Evolutionary conservation across 2,329 filamentous ascomycete genomes (phyloP).

Genomic region (Microascus cirrosus): DNA sequence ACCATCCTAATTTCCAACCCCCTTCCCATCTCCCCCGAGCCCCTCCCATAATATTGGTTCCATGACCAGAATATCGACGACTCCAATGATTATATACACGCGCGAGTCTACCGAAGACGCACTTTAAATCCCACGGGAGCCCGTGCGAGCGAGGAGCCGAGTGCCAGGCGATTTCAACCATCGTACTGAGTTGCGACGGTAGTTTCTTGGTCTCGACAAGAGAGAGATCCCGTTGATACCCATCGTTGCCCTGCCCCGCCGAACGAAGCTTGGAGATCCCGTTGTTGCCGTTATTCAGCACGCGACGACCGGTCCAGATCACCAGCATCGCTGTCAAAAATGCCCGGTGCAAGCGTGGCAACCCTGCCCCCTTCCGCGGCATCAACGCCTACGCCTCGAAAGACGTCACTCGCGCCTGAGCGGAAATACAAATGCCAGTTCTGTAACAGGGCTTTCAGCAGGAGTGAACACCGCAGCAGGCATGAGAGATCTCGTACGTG

Average conservation of each 20-base stretch:
- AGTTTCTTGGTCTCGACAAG: slow-evolving; percentile 8
- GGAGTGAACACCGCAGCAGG: slow-evolving; percentile 91
- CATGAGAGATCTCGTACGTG: slow-evolving; percentile 97
- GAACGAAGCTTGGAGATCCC: not conserved
- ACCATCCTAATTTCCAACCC: slow-evolving; percentile 8
- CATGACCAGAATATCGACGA: slow-evolving; percentile 27
- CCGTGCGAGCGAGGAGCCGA: slow-evolving; percentile 44
- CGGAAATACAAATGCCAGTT: slow-evolving; percentile 99
- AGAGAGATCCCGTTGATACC: slow-evolving; percentile 1
- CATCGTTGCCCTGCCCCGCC: not conserved
- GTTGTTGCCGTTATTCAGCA: not conserved
- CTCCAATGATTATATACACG: slow-evolving; percentile 41
- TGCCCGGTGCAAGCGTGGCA: slow-evolving; percentile 62
- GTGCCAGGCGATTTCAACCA: slow-evolving; percentile 45
- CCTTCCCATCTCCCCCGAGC: slow-evolving; percentile 7
- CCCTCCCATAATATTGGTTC: slow-evolving; percentile 17
- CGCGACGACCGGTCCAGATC: not conserved
- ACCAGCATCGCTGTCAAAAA: slow-evolving; percentile 31
- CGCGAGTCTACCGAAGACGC: slow-evolving; percentile 46
- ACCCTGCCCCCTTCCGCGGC: slow-evolving; percentile 51
- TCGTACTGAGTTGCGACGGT: slow-evolving; percentile 27
- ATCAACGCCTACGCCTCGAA: slow-evolving; percentile 63
- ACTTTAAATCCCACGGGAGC: slow-evolving; percentile 62
- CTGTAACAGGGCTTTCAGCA: slow-evolving; percentile 92
- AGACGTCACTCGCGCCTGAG: slow-evolving; percentile 69